Evolutionary conservation across 768 basidiomycete genomes (phyloP), one percentile per base, ranked within the genome.

Genomic region (Paxillus rubicundulus): DNA sequence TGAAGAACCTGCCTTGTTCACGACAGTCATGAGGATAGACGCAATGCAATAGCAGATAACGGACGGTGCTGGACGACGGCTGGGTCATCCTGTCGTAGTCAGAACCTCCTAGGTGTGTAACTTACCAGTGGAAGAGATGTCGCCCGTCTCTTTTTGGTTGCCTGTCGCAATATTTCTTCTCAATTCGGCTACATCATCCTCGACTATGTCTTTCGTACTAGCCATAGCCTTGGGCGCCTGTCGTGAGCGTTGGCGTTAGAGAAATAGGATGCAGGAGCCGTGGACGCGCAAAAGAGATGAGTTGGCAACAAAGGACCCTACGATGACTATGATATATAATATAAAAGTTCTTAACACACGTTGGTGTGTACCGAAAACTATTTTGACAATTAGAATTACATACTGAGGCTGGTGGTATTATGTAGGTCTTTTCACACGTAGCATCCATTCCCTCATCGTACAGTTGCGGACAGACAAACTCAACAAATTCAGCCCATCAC

Each of bases 11-110:
- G 92, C 95, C 80, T 98, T 98, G 77, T 98, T 98, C 57, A 96
- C 84, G 41, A 98, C 80, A 0, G 97, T 99, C 97, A 99, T 99
- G 44, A 95, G 71, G 58, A 98, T 96, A 1, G 91, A 93, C 1
- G 95, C 92, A 13, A 89, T 53, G 65, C 97, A 98, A 68, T 98
- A 98, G 64, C 87, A 89, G 52, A 86, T 56, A 56, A 98, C 88
- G 32, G 97, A 85, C 28, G 88, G 77, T 17, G 88, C 91, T 92
- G 61, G 28, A 47, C 10, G n/a, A 27, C 8, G 10, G n/a, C 9
- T 55, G 33, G 16, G 43, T 41, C 17, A 45, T 27, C n/a, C 5
- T 32, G 43, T 33, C 24, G 12, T 12, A 28, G 3, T 33, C 18
- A 38, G 17, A 6, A 24, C 27, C 32, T 20, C 16, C 21, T 30